phyloP scores from a whole-genome alignment of 768 basidiomycete species.

The Boletus edulis region DNA sequence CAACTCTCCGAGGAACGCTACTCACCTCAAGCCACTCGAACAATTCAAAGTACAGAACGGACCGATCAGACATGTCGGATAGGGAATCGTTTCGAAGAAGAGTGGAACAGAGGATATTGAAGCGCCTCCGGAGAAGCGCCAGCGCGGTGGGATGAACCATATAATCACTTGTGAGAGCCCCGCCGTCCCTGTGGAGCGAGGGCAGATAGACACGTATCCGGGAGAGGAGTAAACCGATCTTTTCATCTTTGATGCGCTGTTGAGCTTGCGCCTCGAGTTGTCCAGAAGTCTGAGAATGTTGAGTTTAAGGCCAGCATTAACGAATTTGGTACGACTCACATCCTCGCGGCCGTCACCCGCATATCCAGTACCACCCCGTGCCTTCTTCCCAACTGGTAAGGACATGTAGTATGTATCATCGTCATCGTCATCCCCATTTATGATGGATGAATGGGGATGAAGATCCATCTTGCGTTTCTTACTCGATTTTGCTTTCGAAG shows the following conservation, averaged over 20 bases:
- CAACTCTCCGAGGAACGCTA: neutral
- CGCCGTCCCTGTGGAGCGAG: slow-evolving; percentile 69
- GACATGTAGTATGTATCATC: slow-evolving; percentile 48
- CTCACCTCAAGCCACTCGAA: slow-evolving; percentile 90
- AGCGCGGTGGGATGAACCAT: slow-evolving; percentile 90
- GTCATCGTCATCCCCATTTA: slow-evolving; percentile 49
- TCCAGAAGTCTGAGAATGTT: slow-evolving; percentile 62
- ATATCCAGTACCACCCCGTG: slow-evolving; percentile 83
- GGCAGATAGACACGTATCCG: slow-evolving; percentile 84
- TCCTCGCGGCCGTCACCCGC: slow-evolving; percentile 83
- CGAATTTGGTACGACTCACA: slow-evolving; percentile 45
- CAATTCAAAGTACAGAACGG: slow-evolving; percentile 81
- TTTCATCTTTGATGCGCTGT: slow-evolving; percentile 75
- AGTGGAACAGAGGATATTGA: slow-evolving; percentile 84
- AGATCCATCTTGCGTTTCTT: slow-evolving; percentile 42
- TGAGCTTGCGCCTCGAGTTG: slow-evolving; percentile 71
- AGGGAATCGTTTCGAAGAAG: slow-evolving; percentile 90
- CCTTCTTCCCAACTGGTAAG: slow-evolving; percentile 54
- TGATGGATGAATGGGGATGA: slow-evolving; percentile 16
- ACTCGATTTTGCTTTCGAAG: slow-evolving; percentile 30
- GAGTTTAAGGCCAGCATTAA: slow-evolving; percentile 3
- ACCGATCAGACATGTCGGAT: slow-evolving; percentile 90
- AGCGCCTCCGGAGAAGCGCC: slow-evolving; percentile 87
- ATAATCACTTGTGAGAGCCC: slow-evolving; percentile 83
- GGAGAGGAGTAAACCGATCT: slow-evolving; percentile 63